A percentile compares a stretch with the other conserved stretches of the same genome.
phyloP scores from a whole-genome alignment of 768 basidiomycete species.

The Scleroderma citrinum region DNA sequence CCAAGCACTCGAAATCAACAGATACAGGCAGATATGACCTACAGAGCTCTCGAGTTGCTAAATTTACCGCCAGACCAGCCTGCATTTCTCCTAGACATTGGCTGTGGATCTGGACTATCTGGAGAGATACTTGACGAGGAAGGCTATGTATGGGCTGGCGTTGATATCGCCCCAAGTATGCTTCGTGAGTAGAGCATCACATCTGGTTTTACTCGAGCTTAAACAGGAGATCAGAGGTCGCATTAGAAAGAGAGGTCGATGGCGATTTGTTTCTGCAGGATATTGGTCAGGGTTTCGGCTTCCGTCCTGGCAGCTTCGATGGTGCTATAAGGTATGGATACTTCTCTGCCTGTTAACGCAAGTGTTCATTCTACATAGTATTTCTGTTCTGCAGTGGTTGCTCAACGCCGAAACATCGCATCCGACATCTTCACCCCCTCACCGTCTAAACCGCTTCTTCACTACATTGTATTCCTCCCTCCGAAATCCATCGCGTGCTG shows the following conservation, averaged over 20 bases:
- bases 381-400: constrained; percentile 99
- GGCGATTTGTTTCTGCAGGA: constrained; percentile 97
- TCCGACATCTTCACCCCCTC: constrained; percentile 84
- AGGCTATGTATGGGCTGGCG: constrained; percentile 89
- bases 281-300: constrained; percentile 97
- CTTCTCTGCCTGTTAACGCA: background rate
- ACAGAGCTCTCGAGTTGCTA: constrained; percentile 87
- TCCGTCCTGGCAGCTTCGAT: constrained; percentile 94
- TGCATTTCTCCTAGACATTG: constrained; percentile 88
- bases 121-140: constrained; percentile 96
- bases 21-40: constrained; percentile 97
- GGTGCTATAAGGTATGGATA: constrained; percentile 83
- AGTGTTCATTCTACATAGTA: constrained; percentile 41
- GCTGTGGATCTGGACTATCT: constrained; percentile 94
- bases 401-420: constrained; percentile 93
- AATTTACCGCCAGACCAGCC: constrained; percentile 75
- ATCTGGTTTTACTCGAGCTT: background rate
- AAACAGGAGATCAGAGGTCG: constrained; percentile 64
- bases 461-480: constrained; percentile 86
- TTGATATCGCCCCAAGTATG: constrained; percentile 96
- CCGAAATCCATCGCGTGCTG: constrained; percentile 77
- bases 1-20: constrained; percentile 88
- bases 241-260: constrained; percentile 89
- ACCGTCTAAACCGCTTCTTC: constrained; percentile 83
- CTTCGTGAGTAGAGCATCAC: constrained; percentile 53